Evolutionary conservation across 75 land plant species (phyloP).

Genomic region (Cryptomeria japonica): DNA sequence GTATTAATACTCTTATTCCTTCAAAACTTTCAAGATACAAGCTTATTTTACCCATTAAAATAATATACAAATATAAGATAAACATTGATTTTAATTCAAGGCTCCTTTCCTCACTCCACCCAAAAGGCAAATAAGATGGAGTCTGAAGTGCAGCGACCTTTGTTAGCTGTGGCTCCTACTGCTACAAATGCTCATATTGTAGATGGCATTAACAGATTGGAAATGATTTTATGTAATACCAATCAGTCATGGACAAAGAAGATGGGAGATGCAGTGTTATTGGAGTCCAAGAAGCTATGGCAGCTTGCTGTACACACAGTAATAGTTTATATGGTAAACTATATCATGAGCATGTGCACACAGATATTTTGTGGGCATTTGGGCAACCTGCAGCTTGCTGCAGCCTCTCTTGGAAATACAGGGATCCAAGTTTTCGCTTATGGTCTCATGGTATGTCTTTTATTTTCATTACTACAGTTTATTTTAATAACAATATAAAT

Average conservation of each 20-base stretch:
- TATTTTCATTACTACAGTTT: background rate
- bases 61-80: no score
- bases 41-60: no score
- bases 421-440: slow-evolving; percentile 64
- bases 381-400: slow-evolving; percentile 77
- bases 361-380: slow-evolving; percentile 76
- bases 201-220: background rate
- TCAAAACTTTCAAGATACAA: no score
- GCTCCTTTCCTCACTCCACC: no score
- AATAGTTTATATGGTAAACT: slow-evolving; percentile 65
- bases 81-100: no score
- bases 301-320: slow-evolving; percentile 66
- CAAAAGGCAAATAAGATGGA: background rate
- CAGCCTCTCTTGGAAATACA: slow-evolving; percentile 69
- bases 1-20: no score
- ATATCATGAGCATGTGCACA: slow-evolving; percentile 53
- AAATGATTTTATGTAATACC: background rate
- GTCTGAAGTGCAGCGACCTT: background rate
- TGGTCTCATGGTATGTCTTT: slow-evolving; percentile 57
- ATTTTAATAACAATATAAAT: no score
- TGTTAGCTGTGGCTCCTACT: background rate
- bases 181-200: background rate
- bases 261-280: background rate
- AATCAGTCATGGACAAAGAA: slow-evolving; percentile 5
- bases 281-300: slow-evolving; percentile 25